Conservation (phyloP, 805 yeast genomes). For the Martiniozyma abietophila region DNA sequence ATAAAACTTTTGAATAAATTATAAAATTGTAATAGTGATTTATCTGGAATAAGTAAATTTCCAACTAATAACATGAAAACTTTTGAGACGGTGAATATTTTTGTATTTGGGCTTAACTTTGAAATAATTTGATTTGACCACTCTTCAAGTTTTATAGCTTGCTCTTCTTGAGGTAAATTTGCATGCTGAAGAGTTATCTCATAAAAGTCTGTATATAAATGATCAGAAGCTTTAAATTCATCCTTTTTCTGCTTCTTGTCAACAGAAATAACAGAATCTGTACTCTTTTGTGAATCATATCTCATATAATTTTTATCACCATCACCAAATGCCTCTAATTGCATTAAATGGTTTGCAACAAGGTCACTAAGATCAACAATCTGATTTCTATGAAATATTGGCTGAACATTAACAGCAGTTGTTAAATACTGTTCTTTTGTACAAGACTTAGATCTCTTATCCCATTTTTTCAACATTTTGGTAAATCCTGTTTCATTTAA, state of each 20-base stretch:
- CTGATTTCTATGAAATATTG: conserved; percentile 86
- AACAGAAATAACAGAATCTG: conserved; percentile 1
- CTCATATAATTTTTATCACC: conserved; percentile 24
- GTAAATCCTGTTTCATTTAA: conserved; percentile 93
- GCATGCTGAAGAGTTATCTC: conserved; percentile 28
- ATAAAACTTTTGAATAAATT: conserved; percentile 43
- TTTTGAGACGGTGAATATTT: conserved; percentile 47
- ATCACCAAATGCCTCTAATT: conserved; percentile 61
- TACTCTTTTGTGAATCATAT: conserved; percentile 16
- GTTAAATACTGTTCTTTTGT: conserved; percentile 86
- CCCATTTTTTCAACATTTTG: conserved; percentile 96
- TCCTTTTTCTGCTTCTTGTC: not conserved
- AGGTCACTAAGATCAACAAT: conserved; percentile 77
- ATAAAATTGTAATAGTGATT: conserved; percentile 41
- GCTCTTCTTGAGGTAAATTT: conserved; percentile 28
- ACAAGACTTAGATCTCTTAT: conserved; percentile 88
- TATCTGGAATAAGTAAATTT: conserved; percentile 56
- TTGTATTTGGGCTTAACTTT: conserved; percentile 32
- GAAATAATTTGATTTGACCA: conserved; percentile 37
- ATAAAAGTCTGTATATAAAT: conserved; percentile 59
- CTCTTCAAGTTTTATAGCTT: conserved; percentile 22
- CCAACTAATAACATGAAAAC: conserved; percentile 64
- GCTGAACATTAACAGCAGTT: conserved; percentile 93
- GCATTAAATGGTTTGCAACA: conserved; percentile 57
- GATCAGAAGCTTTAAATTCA: conserved; percentile 38